Evolutionary conservation across 331 rosid species (phyloP).

Genomic region (Telfairia occidentalis): DNA sequence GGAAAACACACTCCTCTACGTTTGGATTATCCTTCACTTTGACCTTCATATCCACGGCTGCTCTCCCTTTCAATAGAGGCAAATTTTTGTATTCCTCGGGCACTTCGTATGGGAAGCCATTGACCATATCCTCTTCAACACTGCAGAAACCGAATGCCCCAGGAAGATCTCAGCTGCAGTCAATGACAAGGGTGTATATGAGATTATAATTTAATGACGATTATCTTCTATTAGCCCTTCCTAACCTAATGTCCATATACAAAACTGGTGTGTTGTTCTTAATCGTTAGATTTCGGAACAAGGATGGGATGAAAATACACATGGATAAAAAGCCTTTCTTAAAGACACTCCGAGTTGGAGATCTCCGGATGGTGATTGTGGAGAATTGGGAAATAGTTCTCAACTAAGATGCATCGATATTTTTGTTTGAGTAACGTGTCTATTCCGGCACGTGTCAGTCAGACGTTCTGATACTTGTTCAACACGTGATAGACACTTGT

Average conservation of each 20-base stretch:
- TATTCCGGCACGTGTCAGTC: too few species aligned
- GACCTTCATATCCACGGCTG: slow-evolving; percentile 97
- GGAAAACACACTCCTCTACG: slow-evolving; percentile 68
- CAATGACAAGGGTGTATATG: slow-evolving; percentile 92
- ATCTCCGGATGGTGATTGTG: background rate
- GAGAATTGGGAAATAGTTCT: background rate
- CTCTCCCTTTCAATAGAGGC: slow-evolving; percentile 95
- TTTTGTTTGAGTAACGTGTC: too few species aligned
- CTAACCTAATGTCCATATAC: slow-evolving; percentile 15
- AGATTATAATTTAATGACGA: slow-evolving; percentile 42
- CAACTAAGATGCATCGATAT: too few species aligned
- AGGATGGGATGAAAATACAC: background rate
- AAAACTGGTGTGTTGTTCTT: background rate
- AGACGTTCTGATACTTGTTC: too few species aligned
- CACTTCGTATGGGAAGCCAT: slow-evolving; percentile 81
- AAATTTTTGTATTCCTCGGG: slow-evolving; percentile 74
- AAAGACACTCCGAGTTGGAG: background rate
- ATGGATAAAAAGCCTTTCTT: background rate
- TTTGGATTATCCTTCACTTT: slow-evolving; percentile 94
- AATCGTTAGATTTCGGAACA: background rate
- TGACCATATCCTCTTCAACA: slow-evolving; percentile 99
- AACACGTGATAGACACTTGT: too few species aligned
- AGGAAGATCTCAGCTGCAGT: slow-evolving; percentile 99
- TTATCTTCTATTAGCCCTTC: slow-evolving; percentile 34
- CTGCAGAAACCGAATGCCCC: slow-evolving; percentile 99